A percentile compares a stretch with the other conserved stretches of the same genome.
Evolutionary conservation across 2,329 filamentous ascomycete species (phyloP).

Genomic region (Colletotrichum sansevieriae): DNA sequence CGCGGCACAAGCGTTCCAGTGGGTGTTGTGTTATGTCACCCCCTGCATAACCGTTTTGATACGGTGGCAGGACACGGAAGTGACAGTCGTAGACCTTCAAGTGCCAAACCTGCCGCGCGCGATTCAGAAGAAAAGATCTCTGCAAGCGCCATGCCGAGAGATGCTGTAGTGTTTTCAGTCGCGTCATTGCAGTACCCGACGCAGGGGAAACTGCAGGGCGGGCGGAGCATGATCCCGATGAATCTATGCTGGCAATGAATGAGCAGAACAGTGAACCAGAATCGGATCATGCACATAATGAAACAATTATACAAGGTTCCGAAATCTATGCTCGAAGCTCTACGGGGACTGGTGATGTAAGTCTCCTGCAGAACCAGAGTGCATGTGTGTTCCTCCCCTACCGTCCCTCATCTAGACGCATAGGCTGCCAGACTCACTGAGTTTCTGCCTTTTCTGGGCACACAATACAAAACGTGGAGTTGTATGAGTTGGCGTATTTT

Average conservation of each 20-base stretch:
- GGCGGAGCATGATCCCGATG: slow-evolving; percentile 1
- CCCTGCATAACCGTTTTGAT: slow-evolving; percentile 9
- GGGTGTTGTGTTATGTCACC: not conserved
- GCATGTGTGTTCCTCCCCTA: not conserved
- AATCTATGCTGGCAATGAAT: slow-evolving; percentile 12
- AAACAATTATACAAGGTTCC: not conserved
- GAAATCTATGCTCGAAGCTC: not conserved
- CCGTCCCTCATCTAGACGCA: too few species aligned
- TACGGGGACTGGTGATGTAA: not conserved
- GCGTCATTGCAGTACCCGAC: slow-evolving; percentile 1
- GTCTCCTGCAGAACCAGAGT: not conserved
- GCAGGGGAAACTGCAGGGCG: not conserved
- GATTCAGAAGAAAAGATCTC: slow-evolving; percentile 43
- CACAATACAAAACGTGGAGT: slow-evolving; percentile 3
- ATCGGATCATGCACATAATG: not conserved
- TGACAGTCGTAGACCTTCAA: slow-evolving; percentile 42
- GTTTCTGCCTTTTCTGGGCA: not conserved
- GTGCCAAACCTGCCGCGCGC: slow-evolving; percentile 26
- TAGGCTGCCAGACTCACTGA: not conserved
- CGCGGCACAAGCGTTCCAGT: slow-evolving; percentile 45
- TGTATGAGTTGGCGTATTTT: slow-evolving; percentile 43
- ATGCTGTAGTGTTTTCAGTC: slow-evolving; percentile 32
- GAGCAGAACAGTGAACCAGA: not conserved
- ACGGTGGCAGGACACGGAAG: slow-evolving; percentile 42
- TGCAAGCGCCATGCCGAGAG: slow-evolving; percentile 43